Evolutionary conservation across 2,329 filamentous ascomycete genomes (phyloP).

Genomic region (Exophiala oligosperma): DNA sequence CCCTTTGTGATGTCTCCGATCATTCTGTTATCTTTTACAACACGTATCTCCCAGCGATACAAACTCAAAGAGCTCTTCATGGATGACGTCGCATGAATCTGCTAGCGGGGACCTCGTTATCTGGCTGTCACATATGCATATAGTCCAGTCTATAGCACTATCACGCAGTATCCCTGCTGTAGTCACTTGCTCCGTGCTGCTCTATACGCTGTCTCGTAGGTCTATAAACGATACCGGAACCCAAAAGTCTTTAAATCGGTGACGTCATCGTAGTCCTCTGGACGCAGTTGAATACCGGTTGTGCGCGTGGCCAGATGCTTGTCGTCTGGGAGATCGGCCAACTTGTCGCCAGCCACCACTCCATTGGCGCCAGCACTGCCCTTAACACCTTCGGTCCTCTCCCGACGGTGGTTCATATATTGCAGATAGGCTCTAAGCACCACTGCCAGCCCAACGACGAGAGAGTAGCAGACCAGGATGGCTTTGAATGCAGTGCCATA

Average conservation of each 20-base stretch:
- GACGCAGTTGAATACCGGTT: constrained; percentile 37
- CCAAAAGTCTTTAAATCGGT: constrained; percentile 62
- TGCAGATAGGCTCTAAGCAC: constrained; percentile 42
- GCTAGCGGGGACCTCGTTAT: no score
- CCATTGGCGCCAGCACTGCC: constrained; percentile 35
- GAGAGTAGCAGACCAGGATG: constrained; percentile 22
- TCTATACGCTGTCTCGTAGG: no score
- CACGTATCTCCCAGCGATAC: no score
- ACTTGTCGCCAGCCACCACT: constrained; percentile 32
- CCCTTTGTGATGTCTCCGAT: no score
- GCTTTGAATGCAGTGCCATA: constrained; percentile 29
- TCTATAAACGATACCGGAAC: constrained; percentile 57
- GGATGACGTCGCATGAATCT: no score
- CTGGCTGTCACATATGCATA: no score
- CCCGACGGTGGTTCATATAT: constrained; percentile 43
- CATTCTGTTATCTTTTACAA: no score
- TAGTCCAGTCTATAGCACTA: no score
- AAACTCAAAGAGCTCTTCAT: no score
- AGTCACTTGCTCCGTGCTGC: no score
- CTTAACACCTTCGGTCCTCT: constrained; percentile 47
- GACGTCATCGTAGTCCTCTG: constrained; percentile 56
- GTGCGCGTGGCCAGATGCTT: not conserved
- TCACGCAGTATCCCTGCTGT: no score
- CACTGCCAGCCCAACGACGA: not conserved
- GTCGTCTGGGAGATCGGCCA: constrained; percentile 11